Conservation (phyloP, 768 basidiomycete species). For the Lentinula sp. region DNA sequence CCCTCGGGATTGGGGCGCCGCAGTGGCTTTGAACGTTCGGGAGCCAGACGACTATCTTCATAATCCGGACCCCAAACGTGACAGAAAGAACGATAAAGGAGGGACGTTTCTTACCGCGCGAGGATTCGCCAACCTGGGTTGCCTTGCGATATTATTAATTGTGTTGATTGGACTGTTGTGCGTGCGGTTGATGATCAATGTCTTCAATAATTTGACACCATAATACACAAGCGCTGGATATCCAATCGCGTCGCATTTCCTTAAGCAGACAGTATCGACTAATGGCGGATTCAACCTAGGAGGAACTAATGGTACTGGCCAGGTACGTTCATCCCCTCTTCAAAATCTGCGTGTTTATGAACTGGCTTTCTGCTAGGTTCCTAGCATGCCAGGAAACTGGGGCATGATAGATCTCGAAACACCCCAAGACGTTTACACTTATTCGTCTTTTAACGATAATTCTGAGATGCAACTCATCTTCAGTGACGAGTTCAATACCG, state of each 20-base stretch:
- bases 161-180: slow-evolving; percentile 52
- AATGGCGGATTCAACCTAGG: slow-evolving; percentile 56
- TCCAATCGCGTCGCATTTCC: slow-evolving; percentile 17
- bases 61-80: slow-evolving; percentile 52
- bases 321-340: not conserved
- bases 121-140: slow-evolving; percentile 64
- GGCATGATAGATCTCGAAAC: slow-evolving; percentile 40
- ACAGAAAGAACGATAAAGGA: slow-evolving; percentile 46
- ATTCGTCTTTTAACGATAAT: slow-evolving; percentile 28
- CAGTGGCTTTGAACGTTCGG: not conserved
- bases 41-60: slow-evolving; percentile 64
- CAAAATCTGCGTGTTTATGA: slow-evolving; percentile 45
- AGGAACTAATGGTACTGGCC: slow-evolving; percentile 4
- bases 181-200: slow-evolving; percentile 18
- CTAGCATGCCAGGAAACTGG: slow-evolving; percentile 32
- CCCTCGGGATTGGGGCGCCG: slow-evolving; percentile 5
- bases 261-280: slow-evolving; percentile 9
- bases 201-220: not conserved
- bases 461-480: slow-evolving; percentile 50
- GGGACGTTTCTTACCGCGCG: slow-evolving; percentile 56
- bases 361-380: slow-evolving; percentile 37
- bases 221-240: slow-evolving; percentile 25
- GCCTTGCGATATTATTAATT: slow-evolving; percentile 48
- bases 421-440: slow-evolving; percentile 29
- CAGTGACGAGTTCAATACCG: slow-evolving; percentile 76